A percentile compares a stretch with the other conserved stretches of the same genome.
phyloP scores from a whole-genome alignment of 2,329 filamentous ascomycete species.

The Macrophomina tecta region DNA sequence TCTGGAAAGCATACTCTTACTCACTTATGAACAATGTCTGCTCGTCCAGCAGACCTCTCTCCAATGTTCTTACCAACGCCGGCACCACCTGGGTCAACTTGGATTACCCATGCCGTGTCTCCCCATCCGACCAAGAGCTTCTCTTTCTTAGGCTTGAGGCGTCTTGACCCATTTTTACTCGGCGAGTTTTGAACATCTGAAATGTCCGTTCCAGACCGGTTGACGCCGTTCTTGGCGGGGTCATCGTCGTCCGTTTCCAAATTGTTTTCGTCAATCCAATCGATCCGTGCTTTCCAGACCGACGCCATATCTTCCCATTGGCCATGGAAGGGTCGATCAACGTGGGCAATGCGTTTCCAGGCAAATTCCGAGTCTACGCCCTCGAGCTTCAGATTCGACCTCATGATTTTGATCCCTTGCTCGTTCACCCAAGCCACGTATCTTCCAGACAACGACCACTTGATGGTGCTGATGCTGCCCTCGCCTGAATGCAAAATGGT shows the following conservation, averaged over 20 bases:
- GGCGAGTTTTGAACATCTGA: constrained; percentile 48
- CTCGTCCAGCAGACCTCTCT: constrained; percentile 76
- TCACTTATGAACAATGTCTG: constrained; percentile 91
- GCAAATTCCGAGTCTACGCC: constrained; percentile 77
- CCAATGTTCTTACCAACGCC: constrained; percentile 70
- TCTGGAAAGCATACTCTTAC: constrained; percentile 43
- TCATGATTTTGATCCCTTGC: constrained; percentile 97
- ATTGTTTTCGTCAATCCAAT: constrained; percentile 88
- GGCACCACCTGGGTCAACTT: constrained; percentile 79
- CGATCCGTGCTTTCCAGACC: constrained; percentile 89
- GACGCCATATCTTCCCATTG: constrained; percentile 96
- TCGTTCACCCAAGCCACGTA: constrained; percentile 97
- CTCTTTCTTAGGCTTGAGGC: constrained; percentile 59
- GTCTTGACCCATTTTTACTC: constrained; percentile 46
- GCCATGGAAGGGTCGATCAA: constrained; percentile 83
- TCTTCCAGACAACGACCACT: constrained; percentile 91
- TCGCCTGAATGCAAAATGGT: constrained; percentile 89
- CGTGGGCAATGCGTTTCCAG: constrained; percentile 93
- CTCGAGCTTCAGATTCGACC: constrained; percentile 82
- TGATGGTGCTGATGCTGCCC: constrained; percentile 86
- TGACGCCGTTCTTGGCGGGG: constrained; percentile 29
- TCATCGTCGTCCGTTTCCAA: constrained; percentile 67
- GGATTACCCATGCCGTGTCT: constrained; percentile 92
- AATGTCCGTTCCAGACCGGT: constrained; percentile 48
- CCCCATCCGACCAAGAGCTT: constrained; percentile 94